Conservation (phyloP, 176 grass and related monocot genomes). For the Eremochloa ophiuroides region DNA sequence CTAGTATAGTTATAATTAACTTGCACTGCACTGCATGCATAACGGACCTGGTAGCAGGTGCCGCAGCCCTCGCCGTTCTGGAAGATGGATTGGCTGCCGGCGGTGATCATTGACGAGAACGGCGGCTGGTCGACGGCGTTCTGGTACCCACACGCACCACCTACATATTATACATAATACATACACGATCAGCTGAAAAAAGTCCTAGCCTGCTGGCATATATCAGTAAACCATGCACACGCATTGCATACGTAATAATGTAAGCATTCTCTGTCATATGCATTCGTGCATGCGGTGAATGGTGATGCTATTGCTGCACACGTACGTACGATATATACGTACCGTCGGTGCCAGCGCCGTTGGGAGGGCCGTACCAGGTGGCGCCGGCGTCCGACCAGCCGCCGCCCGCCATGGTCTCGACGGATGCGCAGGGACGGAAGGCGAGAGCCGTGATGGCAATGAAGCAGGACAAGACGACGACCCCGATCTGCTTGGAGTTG, state of each 20-base stretch:
- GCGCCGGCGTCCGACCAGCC: background rate
- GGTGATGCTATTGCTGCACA: background rate
- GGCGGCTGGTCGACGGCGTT: constrained; percentile 32
- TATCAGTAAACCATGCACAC: no score
- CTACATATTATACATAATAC: no score
- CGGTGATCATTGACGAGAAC: constrained; percentile 48
- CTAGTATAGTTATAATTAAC: background rate
- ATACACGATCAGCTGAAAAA: no score
- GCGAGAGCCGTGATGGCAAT: background rate
- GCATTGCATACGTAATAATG: no score
- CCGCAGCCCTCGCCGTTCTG: constrained; percentile 47
- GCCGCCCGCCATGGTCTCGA: background rate
- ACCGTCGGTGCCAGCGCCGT: background rate
- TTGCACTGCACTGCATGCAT: no score
- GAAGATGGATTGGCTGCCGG: constrained; percentile 42
- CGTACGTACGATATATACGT: background rate
- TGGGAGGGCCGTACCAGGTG: background rate
- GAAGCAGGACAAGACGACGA: background rate
- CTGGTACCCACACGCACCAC: constrained; percentile 55
- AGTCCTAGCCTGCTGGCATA: no score
- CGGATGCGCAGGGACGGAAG: background rate
- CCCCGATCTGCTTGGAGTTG: background rate
- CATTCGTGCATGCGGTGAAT: background rate
- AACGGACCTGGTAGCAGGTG: constrained; percentile 38
- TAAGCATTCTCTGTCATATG: no score